phyloP scores from a whole-genome alignment of 805 yeast genomes.

The Lipomyces chichibuensis region DNA sequence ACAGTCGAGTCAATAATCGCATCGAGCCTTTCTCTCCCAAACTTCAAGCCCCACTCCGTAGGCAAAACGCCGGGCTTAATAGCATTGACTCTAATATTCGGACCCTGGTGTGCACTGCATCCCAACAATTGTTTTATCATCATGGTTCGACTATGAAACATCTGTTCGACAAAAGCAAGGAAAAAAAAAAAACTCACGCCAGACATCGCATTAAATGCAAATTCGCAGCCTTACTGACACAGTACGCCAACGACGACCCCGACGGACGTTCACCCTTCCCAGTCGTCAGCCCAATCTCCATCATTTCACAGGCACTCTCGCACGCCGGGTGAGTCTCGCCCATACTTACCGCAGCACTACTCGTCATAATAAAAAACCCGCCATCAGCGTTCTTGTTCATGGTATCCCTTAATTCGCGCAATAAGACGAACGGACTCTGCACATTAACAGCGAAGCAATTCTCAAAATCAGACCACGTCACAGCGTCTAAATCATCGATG shows the following conservation, averaged over 20 bases:
- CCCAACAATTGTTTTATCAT: neutral
- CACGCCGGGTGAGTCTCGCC: neutral
- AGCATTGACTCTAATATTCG: constrained; percentile 35
- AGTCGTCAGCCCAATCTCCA: neutral
- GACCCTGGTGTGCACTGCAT: constrained; percentile 28
- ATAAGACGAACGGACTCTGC: constrained; percentile 27
- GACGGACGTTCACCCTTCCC: constrained; percentile 36
- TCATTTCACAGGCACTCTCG: too few relatives aligned
- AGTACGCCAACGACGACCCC: constrained; percentile 46
- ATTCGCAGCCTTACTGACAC: constrained; percentile 44
- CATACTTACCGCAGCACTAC: constrained; percentile 22
- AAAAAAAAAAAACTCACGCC: constrained; percentile 34
- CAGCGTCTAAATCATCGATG: constrained; percentile 42
- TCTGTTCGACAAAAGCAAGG: neutral
- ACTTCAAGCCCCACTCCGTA: constrained; percentile 41
- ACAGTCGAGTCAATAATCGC: constrained; percentile 16
- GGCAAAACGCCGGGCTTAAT: constrained; percentile 37
- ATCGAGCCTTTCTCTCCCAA: constrained; percentile 38
- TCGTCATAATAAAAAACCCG: constrained; percentile 30
- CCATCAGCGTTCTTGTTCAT: constrained; percentile 21
- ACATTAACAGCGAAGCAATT: constrained; percentile 35
- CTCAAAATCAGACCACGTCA: constrained; percentile 42
- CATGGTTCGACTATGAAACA: too few relatives aligned
- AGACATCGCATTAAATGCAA: constrained; percentile 41
- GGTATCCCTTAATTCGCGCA: constrained; percentile 22